Evolutionary conservation across 2,329 filamentous ascomycete genomes (phyloP), one percentile per base, ranked within the genome.

Genomic region (Monilinia laxa): DNA sequence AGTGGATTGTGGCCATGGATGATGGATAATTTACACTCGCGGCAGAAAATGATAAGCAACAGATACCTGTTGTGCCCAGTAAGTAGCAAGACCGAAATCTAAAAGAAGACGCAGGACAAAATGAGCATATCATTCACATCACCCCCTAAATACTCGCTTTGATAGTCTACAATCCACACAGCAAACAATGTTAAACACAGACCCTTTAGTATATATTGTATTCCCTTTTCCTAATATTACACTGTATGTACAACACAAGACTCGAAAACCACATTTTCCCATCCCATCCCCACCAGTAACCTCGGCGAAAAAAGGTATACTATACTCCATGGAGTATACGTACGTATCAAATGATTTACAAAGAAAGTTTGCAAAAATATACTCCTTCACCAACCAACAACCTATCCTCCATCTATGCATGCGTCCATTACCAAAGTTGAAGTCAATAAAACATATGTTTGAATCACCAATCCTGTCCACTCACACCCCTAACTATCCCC

Each of bases 161-260:
- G 5, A 35, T 5, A 12, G 9, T 11, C 38, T 40, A 7, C 38
- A 12, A 40, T 12, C 12, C 38, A 40, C 38, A 14, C 9, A 7
- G 31, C 31, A 35, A 35, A 35, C 31, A 35, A 35, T 35, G 7
- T 9, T 35, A 35, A 35, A 35, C 7, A 6, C 31, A 35, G 7
- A 35, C 31, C 31, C 31, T 35, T 35, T 35, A 35, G 7, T 5
- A 35, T 35, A 35, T 35, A 35, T 7, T 35, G 9, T 49, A 49
- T 20, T 51, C 31, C 12, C 38, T 51, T 51, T 59, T 35, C 25
- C n/a, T 51, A 51, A 2, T 51, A 62, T 60, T 52, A 62, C 58
- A 62, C 45, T 51, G 4, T 60, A 51, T 51, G 45, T 51, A 60
- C 45, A 62, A 23, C 4, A 18, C 45, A 62, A 38, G 18, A 11